These are phyloP conservation scores for Lindgomyces ingoldianus DNA, from an alignment of 495 filamentous ascomycete species.

Conservation along the genomic window DNA sequence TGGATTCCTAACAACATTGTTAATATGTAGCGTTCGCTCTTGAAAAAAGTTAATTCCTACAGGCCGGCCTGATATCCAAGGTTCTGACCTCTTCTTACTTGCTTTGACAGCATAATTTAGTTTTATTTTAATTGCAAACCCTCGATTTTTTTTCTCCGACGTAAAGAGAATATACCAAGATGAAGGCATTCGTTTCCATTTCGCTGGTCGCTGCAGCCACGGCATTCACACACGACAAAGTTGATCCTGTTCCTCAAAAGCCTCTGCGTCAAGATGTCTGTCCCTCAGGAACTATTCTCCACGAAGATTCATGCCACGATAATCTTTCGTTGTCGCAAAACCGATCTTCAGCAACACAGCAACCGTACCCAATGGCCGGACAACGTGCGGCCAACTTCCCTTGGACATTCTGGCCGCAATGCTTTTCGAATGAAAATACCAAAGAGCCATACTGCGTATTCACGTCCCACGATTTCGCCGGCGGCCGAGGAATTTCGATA, in stretches of 20 bases:
- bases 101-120: too few species aligned
- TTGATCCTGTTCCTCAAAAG: background rate
- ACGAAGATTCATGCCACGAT: constrained; percentile 17
- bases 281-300: constrained; percentile 14
- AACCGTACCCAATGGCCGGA: constrained; percentile 5
- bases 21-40: background rate
- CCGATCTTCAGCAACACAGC: background rate
- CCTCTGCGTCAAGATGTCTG: constrained; percentile 10
- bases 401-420: constrained; percentile 28
- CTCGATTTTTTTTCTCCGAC: background rate
- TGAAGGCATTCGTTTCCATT: constrained; percentile 4
- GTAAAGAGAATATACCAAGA: constrained; percentile 4
- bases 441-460: constrained; percentile 27
- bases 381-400: constrained; percentile 11
- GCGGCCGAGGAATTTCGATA: constrained; percentile 23
- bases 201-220: background rate
- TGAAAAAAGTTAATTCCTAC: too few species aligned
- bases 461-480: constrained; percentile 15
- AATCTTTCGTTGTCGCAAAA: background rate
- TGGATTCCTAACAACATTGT: background rate
- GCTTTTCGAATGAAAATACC: constrained; percentile 28
- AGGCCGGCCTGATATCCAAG: too few species aligned
- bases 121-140: background rate
- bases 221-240: constrained; percentile 10
- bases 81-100: too few species aligned